Evolutionary conservation across 2,329 filamentous ascomycete genomes (phyloP), one percentile per base, ranked within the genome.

Genomic region (Pseudomassariella vexata): DNA sequence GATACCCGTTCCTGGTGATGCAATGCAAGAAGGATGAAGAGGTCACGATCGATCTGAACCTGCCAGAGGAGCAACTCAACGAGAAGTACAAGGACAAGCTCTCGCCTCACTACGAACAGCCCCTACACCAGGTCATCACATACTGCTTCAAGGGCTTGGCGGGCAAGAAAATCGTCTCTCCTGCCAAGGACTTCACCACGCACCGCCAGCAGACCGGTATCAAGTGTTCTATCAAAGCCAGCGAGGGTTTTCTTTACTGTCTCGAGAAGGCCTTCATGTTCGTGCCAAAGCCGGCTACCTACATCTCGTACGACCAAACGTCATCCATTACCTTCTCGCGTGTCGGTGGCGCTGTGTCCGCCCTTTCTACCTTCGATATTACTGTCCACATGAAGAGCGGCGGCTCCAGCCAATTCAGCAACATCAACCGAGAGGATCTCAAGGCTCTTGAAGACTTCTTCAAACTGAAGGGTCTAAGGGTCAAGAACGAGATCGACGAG

Each of bases 221-320:
- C 62, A 98, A 98, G 66, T 98, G 92, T 62, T 94, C 89, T n/a
- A 95, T 98, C 76, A 98, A 98, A 65, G 94, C 94, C 33, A 95
- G 94, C 59, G 92, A 98, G 65, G 92, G 94, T 39, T 89, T 95
- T 55, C 69, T 98, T 30, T 98, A 94, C 74, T 95, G 89, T 57
- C 67, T 98, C 46, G 92, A 98, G 62, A 95, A 95, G 65, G 90
- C 89, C 6, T 94, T 98, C 61, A 94, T 98, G 77, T 98, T 98
- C 58, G 92, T 98, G 11, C 92, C 92, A 19, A 98, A 98, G 66
- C 92, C 92, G 2, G 89, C 92, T 11, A 95, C 90, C 2, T 98
- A 96, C 63, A 90, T 98, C 39, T 84, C 86, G 39, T 94, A 95
- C 63, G 92, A 98, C 52, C 86, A 95, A 52, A 85, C 94, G 21